Conservation (phyloP, 2,329 filamentous ascomycete species). For the Phyllachora maydis region DNA sequence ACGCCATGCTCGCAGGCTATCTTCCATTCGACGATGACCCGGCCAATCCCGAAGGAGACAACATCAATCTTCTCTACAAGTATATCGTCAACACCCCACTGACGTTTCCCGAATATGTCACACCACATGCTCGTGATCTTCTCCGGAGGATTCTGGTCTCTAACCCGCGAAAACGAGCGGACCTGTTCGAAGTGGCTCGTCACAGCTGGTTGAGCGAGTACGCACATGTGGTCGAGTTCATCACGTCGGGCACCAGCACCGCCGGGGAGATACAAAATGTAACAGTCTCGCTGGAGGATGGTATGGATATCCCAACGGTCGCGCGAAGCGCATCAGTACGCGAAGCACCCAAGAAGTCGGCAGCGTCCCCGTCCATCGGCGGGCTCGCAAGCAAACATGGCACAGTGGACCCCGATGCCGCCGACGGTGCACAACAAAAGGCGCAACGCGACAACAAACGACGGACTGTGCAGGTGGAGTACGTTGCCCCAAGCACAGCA, state of each 20-base stretch:
- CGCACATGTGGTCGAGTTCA: slow-evolving; percentile 88
- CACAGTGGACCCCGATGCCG: slow-evolving; percentile 47
- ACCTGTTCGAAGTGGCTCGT: slow-evolving; percentile 89
- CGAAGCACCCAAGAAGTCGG: slow-evolving; percentile 54
- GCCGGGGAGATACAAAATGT: slow-evolving; percentile 69
- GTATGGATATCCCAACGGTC: slow-evolving; percentile 36
- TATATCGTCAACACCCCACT: slow-evolving; percentile 96
- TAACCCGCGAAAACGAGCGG: slow-evolving; percentile 82
- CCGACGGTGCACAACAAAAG: slow-evolving; percentile 30
- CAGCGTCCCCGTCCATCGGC: slow-evolving; percentile 25
- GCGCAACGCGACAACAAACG: slow-evolving; percentile 83
- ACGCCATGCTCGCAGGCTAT: slow-evolving; percentile 96
- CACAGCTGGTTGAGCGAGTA: slow-evolving; percentile 98
- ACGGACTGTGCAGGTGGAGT: slow-evolving; percentile 91
- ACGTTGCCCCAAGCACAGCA: slow-evolving; percentile 77
- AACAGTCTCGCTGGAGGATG: slow-evolving; percentile 38
- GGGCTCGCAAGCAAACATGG: slow-evolving; percentile 56
- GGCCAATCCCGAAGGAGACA: slow-evolving; percentile 94
- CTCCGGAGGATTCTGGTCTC: slow-evolving; percentile 85
- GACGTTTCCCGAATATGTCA: slow-evolving; percentile 97
- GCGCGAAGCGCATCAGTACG: slow-evolving; percentile 84
- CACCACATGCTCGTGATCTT: slow-evolving; percentile 83
- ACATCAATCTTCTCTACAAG: slow-evolving; percentile 97
- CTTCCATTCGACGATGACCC: slow-evolving; percentile 96
- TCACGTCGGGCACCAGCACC: slow-evolving; percentile 85